phyloP scores from a whole-genome alignment of 1,139 yeast genomes.

The Diutina sp. region DNA sequence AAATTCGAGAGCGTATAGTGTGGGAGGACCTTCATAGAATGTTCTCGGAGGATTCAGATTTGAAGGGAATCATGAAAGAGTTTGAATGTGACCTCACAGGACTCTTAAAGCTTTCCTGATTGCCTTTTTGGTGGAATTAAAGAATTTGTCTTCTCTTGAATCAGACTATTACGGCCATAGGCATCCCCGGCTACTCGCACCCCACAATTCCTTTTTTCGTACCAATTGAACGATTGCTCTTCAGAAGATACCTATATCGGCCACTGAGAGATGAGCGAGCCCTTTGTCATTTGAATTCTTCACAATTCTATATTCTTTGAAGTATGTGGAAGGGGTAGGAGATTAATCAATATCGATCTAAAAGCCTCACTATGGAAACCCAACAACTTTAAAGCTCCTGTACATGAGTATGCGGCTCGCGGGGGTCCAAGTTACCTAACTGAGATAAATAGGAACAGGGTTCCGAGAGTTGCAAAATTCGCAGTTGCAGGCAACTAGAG shows the following conservation, averaged over 20 bases:
- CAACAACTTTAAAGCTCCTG: slow-evolving; percentile 1
- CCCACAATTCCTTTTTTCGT: not conserved
- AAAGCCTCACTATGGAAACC: not conserved
- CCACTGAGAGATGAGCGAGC: not conserved
- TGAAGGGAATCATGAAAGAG: too few species aligned
- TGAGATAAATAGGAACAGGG: not conserved
- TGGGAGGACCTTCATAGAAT: not conserved
- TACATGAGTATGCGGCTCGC: not conserved
- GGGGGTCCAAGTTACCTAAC: not conserved
- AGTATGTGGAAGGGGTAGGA: not conserved
- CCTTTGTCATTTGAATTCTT: not conserved
- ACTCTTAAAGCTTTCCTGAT: too few species aligned
- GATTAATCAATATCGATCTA: not conserved
- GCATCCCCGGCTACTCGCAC: not conserved
- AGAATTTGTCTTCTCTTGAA: not conserved
- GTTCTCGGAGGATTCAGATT: not conserved
- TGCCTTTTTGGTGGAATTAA: too few species aligned
- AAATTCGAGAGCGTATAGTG: not conserved
- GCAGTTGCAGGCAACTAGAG: not conserved
- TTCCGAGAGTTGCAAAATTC: not conserved
- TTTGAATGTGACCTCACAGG: too few species aligned
- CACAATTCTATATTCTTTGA: not conserved
- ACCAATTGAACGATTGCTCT: not conserved
- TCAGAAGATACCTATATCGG: not conserved
- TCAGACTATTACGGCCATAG: not conserved